Evolutionary conservation across 2,329 filamentous ascomycete genomes (phyloP), one percentile per base, ranked within the genome.

Genomic region (Chaetothyriales sp.): DNA sequence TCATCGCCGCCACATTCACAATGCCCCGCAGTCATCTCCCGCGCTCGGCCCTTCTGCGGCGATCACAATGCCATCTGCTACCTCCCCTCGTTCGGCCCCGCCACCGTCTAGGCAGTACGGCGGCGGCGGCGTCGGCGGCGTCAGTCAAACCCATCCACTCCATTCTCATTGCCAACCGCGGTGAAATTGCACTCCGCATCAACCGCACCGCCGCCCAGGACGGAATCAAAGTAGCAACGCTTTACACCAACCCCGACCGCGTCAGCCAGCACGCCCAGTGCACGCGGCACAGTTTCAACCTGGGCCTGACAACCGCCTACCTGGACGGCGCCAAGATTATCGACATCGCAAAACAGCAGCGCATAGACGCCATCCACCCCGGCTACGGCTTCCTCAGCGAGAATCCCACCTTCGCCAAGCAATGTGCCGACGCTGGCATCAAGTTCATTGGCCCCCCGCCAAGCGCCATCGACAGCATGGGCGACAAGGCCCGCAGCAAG

Each of bases 241-340:
- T 98, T 54, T 98, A 95, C 70, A 98, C 92, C 6, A 86, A 94
- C 59, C 86, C 90, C 43, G 92, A 98, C 67, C 83, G 86, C 53
- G 75, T 74, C 56, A 84, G 89, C 28, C 92, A 95, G 69, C 92
- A 98, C 73, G 89, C 90, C 29, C 74, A 89, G 53, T 85, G 84
- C 61, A 89, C 88, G 22, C 85, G 86, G 1, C 86, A 86, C 66
- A 83, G 89, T 22, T 79, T 94, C 47, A 89, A 88, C 56, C 78
- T 98, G 9, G 89, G 89, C 19, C 80, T 83, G 18, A 81, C 88
- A 15, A 84, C 84, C 47, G 89, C 85, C 50, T 98, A 98, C 66
- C 81, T 98, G 44, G 90, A 98, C 66, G 89, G 89, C 52, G 86
- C 94, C 63, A 82, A 86, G 57, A 97, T 98, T 65, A 90, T 98